These are phyloP conservation scores for Boletus eberwhitei DNA, from an alignment of 768 basidiomycete species.

Conservation along the genomic window DNA sequence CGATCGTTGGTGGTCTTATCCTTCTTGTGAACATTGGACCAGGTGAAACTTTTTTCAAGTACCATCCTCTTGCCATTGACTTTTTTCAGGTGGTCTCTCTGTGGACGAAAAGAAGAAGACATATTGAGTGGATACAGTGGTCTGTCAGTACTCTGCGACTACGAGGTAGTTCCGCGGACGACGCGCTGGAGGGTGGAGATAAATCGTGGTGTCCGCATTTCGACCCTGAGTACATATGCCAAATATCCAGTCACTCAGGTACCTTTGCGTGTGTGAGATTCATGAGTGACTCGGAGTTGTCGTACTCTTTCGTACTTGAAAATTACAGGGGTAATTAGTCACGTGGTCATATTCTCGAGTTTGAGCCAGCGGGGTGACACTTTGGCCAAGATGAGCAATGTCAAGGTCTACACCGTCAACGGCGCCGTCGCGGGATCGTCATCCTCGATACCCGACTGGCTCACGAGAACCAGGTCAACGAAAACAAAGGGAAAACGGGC, in stretches of 20 bases:
- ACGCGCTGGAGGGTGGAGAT: constrained; percentile 3
- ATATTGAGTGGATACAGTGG: constrained; percentile 40
- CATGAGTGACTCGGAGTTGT: not conserved
- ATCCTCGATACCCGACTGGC: constrained; percentile 93
- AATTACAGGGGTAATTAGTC: constrained; percentile 5
- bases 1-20: constrained; percentile 96
- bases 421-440: constrained; percentile 85
- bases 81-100: constrained; percentile 76
- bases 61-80: not conserved
- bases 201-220: constrained; percentile 3
- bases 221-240: constrained; percentile 18
- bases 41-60: constrained; percentile 42
- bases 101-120: constrained; percentile 99
- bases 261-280: not conserved
- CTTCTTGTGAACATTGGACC: constrained; percentile 98
- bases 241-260: constrained; percentile 6
- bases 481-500: constrained; percentile 58
- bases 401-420: constrained; percentile 95
- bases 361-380: too few relatives aligned
- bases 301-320: not conserved
- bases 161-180: not conserved
- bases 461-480: constrained; percentile 64
- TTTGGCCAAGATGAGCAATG: constrained; percentile 33
- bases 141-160: not conserved
- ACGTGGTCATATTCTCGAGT: constrained; percentile 7